Conservation (phyloP, 2,329 filamentous ascomycete genomes). For the Cryphonectria japonica region DNA sequence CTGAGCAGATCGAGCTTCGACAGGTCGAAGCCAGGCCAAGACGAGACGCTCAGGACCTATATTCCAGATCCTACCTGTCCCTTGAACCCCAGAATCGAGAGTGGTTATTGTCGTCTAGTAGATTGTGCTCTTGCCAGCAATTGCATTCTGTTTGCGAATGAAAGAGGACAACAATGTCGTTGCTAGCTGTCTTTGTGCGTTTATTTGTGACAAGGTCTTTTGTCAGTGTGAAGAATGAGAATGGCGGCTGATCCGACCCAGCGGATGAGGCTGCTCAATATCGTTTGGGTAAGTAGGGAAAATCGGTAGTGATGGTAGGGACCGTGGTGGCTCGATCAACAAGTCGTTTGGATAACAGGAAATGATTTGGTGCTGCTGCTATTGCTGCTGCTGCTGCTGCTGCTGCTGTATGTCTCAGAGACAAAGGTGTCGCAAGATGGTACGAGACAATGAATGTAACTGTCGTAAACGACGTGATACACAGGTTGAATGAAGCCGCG, state of each 20-base stretch:
- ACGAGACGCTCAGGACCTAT: constrained; percentile 10
- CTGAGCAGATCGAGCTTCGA: background rate
- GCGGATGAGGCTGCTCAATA: constrained; percentile 24
- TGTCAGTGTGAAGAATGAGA: constrained; percentile 11
- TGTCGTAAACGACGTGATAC: constrained; percentile 20
- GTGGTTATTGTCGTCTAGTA: constrained; percentile 24
- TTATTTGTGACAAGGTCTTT: background rate
- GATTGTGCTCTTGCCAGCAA: constrained; percentile 13
- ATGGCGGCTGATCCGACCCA: constrained; percentile 26
- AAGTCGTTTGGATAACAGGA: constrained; percentile 5
- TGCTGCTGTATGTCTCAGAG: constrained; percentile 12
- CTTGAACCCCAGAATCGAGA: constrained; percentile 18
- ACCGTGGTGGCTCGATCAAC: constrained; percentile 24
- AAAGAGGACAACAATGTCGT: constrained; percentile 13
- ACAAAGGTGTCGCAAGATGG: constrained; percentile 2
- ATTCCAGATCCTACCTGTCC: constrained; percentile 12
- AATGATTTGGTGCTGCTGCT: constrained; percentile 7
- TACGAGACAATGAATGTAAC: constrained; percentile 21
- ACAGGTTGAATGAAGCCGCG: background rate
- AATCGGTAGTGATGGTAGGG: constrained; percentile 13
- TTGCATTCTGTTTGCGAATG: constrained; percentile 23
- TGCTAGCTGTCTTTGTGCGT: constrained; percentile 15
- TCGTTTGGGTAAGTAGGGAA: background rate
- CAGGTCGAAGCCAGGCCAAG: constrained; percentile 9
- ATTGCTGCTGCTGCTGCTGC: background rate